Conservation (phyloP, 2,329 filamentous ascomycete species). For the Cercospora citrullina region DNA sequence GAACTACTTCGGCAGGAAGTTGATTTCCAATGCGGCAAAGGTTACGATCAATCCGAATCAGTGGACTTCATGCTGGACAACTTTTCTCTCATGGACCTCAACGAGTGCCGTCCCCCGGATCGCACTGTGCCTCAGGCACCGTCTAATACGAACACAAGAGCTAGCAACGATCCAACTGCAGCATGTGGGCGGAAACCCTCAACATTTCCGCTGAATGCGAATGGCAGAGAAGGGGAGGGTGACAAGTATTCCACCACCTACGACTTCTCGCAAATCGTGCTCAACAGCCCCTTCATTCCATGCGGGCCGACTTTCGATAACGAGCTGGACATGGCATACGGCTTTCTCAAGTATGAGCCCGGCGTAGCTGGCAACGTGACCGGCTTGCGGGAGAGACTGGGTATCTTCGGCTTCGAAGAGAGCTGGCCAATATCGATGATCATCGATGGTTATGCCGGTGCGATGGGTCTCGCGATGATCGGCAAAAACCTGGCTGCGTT, state of each 20-base stretch:
- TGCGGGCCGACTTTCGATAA: neutral
- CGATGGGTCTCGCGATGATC: neutral
- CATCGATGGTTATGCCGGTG: neutral
- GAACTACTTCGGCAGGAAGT: neutral
- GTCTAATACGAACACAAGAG: neutral
- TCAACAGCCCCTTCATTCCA: neutral
- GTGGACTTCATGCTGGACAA: constrained; percentile 5
- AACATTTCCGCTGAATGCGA: neutral
- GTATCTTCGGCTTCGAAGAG: neutral
- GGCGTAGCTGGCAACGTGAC: neutral
- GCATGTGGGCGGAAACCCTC: neutral
- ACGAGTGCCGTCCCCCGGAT: neutral
- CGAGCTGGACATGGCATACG: neutral
- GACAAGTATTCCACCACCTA: neutral
- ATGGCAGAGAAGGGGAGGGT: neutral
- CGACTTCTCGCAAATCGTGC: neutral
- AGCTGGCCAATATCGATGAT: neutral
- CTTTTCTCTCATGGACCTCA: neutral
- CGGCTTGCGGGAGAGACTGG: neutral
- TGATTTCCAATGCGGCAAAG: neutral
- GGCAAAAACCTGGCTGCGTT: neutral
- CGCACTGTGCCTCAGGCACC: neutral
- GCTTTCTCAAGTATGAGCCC: neutral
- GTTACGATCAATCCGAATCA: neutral
- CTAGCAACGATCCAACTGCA: neutral